phyloP scores from a whole-genome alignment of 345 rosid species.

The Clarkia xantiana region DNA sequence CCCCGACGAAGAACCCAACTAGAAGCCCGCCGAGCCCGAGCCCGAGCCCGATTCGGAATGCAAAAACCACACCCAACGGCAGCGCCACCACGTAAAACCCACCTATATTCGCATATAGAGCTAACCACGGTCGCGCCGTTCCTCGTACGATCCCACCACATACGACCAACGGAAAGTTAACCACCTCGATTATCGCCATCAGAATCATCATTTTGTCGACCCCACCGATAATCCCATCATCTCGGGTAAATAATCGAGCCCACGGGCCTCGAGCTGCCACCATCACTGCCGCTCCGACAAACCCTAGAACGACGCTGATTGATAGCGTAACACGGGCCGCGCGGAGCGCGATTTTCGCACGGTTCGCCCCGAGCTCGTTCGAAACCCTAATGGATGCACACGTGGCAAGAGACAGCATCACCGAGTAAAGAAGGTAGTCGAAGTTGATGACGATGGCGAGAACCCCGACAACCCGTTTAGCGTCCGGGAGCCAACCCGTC shows the following conservation, averaged over 20 bases:
- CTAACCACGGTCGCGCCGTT: conserved; percentile 62
- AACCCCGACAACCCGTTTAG: conserved; percentile 45
- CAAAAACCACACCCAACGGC: conserved; percentile 49
- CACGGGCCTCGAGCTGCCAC: conserved; percentile 52
- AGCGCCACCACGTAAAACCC: conserved; percentile 73
- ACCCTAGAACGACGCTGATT: conserved; percentile 28
- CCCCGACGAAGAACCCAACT: conserved; percentile 51
- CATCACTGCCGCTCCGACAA: conserved; percentile 35
- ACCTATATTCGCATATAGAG: conserved; percentile 53
- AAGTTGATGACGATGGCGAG: conserved; percentile 67
- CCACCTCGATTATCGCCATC: conserved; percentile 53
- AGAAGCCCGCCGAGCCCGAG: conserved; percentile 53
- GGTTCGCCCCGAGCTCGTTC: conserved; percentile 77
- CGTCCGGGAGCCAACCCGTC: conserved; percentile 49
- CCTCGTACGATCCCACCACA: conserved; percentile 75
- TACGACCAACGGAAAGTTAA: conserved; percentile 61
- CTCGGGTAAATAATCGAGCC: conserved; percentile 55
- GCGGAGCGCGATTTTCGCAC: conserved; percentile 30
- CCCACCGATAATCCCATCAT: conserved; percentile 28
- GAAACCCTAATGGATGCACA: conserved; percentile 74
- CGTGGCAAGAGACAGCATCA: conserved; percentile 62
- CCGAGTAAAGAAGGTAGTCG: conserved; percentile 69
- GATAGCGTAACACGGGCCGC: conserved; percentile 41
- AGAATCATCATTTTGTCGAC: conserved; percentile 60
- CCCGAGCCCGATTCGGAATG: conserved; percentile 43